These are phyloP conservation scores for Usnea hakonensis DNA, from an alignment of 495 filamentous ascomycete genomes.

Conservation along the genomic window DNA sequence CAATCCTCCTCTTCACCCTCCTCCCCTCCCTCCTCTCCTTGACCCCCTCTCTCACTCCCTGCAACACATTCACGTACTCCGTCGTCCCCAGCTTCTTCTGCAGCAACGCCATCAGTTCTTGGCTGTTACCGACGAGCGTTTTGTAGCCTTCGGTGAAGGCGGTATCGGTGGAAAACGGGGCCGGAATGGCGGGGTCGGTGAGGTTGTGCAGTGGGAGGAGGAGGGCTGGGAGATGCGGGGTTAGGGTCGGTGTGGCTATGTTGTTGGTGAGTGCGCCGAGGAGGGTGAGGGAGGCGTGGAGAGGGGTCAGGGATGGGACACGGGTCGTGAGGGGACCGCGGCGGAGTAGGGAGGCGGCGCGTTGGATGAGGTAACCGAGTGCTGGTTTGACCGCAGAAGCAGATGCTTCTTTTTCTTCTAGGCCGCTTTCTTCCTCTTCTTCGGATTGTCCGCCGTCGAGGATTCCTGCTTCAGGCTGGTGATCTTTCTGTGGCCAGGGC, in stretches of 20 bases:
- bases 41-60: constrained; percentile 59
- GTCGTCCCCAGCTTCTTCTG: constrained; percentile 80
- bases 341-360: constrained; percentile 68
- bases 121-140: constrained; percentile 55
- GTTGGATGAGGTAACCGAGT: constrained; percentile 65
- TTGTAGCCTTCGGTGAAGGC: constrained; percentile 60
- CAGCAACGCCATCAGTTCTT: constrained; percentile 63
- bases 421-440: constrained; percentile 30
- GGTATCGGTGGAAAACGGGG: constrained; percentile 52
- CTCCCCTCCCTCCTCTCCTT: constrained; percentile 61
- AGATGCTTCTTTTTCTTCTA: not conserved
- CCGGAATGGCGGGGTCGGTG: constrained; percentile 66
- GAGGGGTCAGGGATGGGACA: constrained; percentile 54
- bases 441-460: constrained; percentile 37
- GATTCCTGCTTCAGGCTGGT: constrained; percentile 20
- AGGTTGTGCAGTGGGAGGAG: constrained; percentile 77
- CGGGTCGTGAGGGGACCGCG: constrained; percentile 61
- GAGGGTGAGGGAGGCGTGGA: constrained; percentile 68
- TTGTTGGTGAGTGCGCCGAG: constrained; percentile 53
- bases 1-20: constrained; percentile 75
- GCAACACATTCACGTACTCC: constrained; percentile 61
- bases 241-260: constrained; percentile 49
- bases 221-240: constrained; percentile 53
- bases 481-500: constrained; percentile 37
- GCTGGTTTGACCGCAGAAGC: constrained; percentile 33